Evolutionary conservation across 78 protist genomes (phyloP), one percentile per base, ranked within the genome.

Genomic region (Chrysochromulina parva): DNA sequence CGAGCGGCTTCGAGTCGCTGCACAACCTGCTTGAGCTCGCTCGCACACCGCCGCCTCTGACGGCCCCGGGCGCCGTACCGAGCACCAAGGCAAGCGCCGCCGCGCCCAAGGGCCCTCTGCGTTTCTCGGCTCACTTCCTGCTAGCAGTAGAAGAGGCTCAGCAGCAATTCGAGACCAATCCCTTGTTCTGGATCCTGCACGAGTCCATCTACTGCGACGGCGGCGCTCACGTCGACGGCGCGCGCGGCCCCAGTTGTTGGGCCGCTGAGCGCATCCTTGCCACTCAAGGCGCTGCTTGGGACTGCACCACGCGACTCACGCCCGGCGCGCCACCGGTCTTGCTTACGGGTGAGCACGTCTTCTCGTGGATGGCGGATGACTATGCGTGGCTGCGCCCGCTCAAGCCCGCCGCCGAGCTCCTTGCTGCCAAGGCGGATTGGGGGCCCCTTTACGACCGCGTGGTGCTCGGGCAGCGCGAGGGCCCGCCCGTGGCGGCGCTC

Each of bases 161-260:
- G 78, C 48, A 24, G 17, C 3, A 50, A 16, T 90, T 80, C 88
- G 88, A 78, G 50, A 59, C 62, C 57, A 80, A 48, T 28, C 88
- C 88, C 9, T 50, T 90, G n/a, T 90, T 60, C 66, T 80, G 76
- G 53, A 4, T 90, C 3, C 73, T 62, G 67, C 92, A 90, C n/a
- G 92, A 90, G 88, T 0, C 88, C 69, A 90, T 90, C 87, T 90
- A 90, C 88, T 60, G 74, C 53, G 65, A 69, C 65, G 90, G 90
- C 16, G 50, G 2, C 28, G 90, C 62, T 13, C 24, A 58, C 24
- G 38, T 38, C 38, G 62, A 13, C 24, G 86, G 62, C 2, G 24
- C n/a, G 20, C 38, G 59, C 57, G 6, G 19, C 48, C 38, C 86
- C 38, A 78, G 58, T n/a, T 58, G 19, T 20, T 78, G 86, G 86